Evolutionary conservation across 2,329 filamentous ascomycete species (phyloP).

Genomic region (Aspergillus hortae): DNA sequence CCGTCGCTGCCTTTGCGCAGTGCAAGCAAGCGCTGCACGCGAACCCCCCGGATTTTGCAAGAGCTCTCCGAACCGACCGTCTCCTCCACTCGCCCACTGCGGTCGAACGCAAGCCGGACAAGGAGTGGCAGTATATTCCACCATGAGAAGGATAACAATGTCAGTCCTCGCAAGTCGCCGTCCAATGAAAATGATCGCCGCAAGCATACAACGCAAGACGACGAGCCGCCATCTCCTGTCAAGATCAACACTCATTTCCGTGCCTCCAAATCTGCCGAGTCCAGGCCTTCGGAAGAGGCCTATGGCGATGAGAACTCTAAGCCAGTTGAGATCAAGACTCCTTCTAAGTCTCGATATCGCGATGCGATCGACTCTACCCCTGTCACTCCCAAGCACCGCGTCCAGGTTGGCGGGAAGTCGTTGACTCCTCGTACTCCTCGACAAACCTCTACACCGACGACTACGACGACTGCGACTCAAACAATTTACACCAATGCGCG

Average conservation of each 20-base stretch:
- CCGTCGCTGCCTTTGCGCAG: constrained; percentile 32
- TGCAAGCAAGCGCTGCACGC: constrained; percentile 47
- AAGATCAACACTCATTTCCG: constrained; percentile 46
- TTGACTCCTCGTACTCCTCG: constrained; percentile 76
- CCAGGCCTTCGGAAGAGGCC: constrained; percentile 20
- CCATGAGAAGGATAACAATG: constrained; percentile 25
- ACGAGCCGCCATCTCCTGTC: constrained; percentile 42
- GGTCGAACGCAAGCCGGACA: constrained; percentile 38
- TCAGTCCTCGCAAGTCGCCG: constrained; percentile 10
- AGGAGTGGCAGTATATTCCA: constrained; percentile 19
- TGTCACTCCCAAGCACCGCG: constrained; percentile 77
- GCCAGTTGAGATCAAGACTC: constrained; percentile 43
- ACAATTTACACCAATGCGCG: constrained; percentile 85
- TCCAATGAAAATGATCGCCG: constrained; percentile 38
- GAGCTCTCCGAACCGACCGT: constrained; percentile 25
- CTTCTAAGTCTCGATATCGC: constrained; percentile 60
- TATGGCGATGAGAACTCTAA: constrained; percentile 43
- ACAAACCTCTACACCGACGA: constrained; percentile 64
- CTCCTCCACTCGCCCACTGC: constrained; percentile 29
- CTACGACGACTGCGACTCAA: constrained; percentile 51
- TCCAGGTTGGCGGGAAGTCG: constrained; percentile 71
- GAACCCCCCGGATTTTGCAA: constrained; percentile 39
- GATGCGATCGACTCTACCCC: constrained; percentile 71
- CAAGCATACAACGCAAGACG: constrained; percentile 46
- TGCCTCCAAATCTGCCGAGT: constrained; percentile 36